Conservation (phyloP, 768 basidiomycete species). For the Leccinum variicolor region DNA sequence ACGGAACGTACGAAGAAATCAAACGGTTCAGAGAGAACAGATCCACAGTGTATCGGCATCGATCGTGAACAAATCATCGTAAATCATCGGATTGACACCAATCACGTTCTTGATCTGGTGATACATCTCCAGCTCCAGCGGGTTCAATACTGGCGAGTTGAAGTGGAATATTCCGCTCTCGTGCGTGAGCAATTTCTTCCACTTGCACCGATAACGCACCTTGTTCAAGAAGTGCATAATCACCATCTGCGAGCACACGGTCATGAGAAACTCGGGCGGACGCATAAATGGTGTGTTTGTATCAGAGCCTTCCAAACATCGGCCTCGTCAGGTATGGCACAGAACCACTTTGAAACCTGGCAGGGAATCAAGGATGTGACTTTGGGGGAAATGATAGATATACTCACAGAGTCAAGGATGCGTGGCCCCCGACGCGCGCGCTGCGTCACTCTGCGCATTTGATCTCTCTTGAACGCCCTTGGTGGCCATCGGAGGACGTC, state of each 20-base stretch:
- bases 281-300: neutral
- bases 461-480: too few species aligned
- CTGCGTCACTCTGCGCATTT: too few species aligned
- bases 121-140: constrained; percentile 95
- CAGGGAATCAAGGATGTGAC: neutral
- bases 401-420: too few species aligned
- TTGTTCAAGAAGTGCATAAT: constrained; percentile 98
- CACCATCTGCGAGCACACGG: constrained; percentile 71
- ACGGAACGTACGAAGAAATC: constrained; percentile 70
- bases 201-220: constrained; percentile 38
- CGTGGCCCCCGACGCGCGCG: too few species aligned
- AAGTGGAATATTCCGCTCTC: constrained; percentile 58
- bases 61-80: constrained; percentile 91
- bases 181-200: neutral
- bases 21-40: constrained; percentile 84
- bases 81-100: constrained; percentile 97
- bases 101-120: constrained; percentile 99
- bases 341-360: constrained; percentile 1
- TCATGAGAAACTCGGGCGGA: neutral
- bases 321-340: neutral
- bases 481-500: neutral
- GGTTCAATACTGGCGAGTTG: constrained; percentile 86
- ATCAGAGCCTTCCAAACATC: neutral
- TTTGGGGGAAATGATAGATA: too few species aligned
- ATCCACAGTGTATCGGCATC: constrained; percentile 96